A percentile compares a stretch with the other conserved stretches of the same genome.
These are phyloP conservation scores for Phytophthora citrophthora DNA, from an alignment of 352 stramenopile species.

Conservation along the genomic window DNA sequence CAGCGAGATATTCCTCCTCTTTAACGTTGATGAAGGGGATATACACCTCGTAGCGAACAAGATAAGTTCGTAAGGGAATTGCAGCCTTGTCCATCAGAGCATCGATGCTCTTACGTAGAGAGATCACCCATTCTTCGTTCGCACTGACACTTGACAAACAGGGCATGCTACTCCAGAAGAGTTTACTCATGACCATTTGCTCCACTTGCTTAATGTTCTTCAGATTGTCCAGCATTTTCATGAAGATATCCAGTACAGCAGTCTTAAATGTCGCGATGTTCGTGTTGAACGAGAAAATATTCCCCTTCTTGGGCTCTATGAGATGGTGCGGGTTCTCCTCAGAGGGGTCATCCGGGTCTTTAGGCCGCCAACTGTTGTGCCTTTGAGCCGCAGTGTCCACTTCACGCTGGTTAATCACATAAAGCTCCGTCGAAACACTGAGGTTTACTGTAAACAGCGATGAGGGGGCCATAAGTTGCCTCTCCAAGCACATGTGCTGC, in stretches of 20 bases:
- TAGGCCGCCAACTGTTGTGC: conserved; percentile 65
- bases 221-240: conserved; percentile 82
- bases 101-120: conserved; percentile 65
- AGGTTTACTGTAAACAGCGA: conserved; percentile 82
- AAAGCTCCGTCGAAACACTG: conserved; percentile 69
- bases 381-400: conserved; percentile 57
- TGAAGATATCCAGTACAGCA: conserved; percentile 70
- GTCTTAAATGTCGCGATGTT: conserved; percentile 65
- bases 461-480: conserved; percentile 58
- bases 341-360: conserved; percentile 70
- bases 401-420: conserved; percentile 82
- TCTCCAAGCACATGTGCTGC: conserved; percentile 80
- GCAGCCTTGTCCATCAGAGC: conserved; percentile 64
- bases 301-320: conserved; percentile 50
- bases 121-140: conserved; percentile 87
- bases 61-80: conserved; percentile 73
- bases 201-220: conserved; percentile 91
- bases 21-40: conserved; percentile 92
- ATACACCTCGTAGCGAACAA: conserved; percentile 84
- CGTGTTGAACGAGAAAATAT: conserved; percentile 76
- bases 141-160: conserved; percentile 82
- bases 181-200: conserved; percentile 93
- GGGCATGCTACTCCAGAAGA: conserved; percentile 95
- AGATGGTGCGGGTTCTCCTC: conserved; percentile 64
- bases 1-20: conserved; percentile 81